Percentiles rank a stretch among this genome's conserved stretches.
phyloP scores from a whole-genome alignment of 177 flowering plant genomes.

The Vitis hybrid region DNA sequence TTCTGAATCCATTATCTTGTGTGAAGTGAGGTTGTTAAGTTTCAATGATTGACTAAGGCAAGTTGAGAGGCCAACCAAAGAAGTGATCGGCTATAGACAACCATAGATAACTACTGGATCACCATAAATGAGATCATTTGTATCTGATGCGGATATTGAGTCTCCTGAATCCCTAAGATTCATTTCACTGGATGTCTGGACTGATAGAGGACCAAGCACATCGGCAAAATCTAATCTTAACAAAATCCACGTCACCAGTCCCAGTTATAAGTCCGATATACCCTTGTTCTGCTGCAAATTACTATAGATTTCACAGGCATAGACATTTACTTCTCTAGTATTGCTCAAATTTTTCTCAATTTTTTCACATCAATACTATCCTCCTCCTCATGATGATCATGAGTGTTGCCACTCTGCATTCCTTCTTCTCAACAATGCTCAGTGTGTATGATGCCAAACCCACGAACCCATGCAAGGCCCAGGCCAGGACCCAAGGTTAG shows the following conservation, averaged over 20 bases:
- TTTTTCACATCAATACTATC: no score
- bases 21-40: constrained; percentile 57
- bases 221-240: constrained; percentile 80
- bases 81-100: constrained; percentile 62
- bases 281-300: no score
- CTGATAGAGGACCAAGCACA: constrained; percentile 76
- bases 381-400: no score
- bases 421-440: no score
- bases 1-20: constrained; percentile 43
- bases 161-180: constrained; percentile 25
- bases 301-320: no score
- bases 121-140: not conserved
- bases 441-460: no score
- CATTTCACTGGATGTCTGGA: not conserved
- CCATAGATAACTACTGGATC: constrained; percentile 40
- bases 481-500: no score
- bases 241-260: constrained; percentile 25
- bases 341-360: no score
- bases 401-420: no score
- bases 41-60: constrained; percentile 54
- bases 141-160: constrained; percentile 19
- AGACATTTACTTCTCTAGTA: no score
- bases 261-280: no score
- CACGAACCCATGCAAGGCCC: no score
- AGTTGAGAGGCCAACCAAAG: constrained; percentile 72